A percentile compares a stretch with the other conserved stretches of the same genome.
phyloP scores from a whole-genome alignment of 768 basidiomycete genomes.

The Galerina sulciceps region DNA sequence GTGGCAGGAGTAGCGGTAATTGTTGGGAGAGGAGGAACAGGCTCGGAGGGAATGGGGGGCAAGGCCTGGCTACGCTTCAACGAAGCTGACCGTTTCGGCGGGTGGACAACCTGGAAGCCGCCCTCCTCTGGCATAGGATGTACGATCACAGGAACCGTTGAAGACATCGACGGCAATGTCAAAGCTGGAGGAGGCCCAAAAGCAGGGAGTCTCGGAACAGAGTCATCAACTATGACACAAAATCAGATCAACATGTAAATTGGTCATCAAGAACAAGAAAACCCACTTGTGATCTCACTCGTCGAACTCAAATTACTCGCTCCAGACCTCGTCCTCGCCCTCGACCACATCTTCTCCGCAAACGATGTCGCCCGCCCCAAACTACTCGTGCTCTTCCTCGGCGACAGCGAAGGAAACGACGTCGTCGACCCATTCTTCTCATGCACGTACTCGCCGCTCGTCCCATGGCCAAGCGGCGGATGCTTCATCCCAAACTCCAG shows the following conservation, averaged over 20 bases:
- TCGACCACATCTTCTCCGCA: slow-evolving; percentile 61
- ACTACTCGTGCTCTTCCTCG: slow-evolving; percentile 52
- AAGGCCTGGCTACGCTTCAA: slow-evolving; percentile 22
- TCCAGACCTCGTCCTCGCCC: slow-evolving; percentile 57
- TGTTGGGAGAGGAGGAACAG: slow-evolving; percentile 19
- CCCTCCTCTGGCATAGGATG: slow-evolving; percentile 17
- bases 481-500: slow-evolving; percentile 33
- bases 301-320: slow-evolving; percentile 45
- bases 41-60: slow-evolving; percentile 21
- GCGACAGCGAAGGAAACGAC: slow-evolving; percentile 52
- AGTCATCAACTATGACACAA: slow-evolving; percentile 15
- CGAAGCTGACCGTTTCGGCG: slow-evolving; percentile 26
- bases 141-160: slow-evolving; percentile 14
- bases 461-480: slow-evolving; percentile 19
- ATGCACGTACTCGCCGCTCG: slow-evolving; percentile 36
- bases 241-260: neutral
- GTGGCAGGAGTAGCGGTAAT: slow-evolving; percentile 18
- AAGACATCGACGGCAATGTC: slow-evolving; percentile 8
- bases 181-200: slow-evolving; percentile 15
- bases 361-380: slow-evolving; percentile 59
- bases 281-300: slow-evolving; percentile 44
- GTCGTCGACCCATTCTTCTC: slow-evolving; percentile 30
- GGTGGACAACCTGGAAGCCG: slow-evolving; percentile 13
- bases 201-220: slow-evolving; percentile 15
- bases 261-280: neutral